Conservation (phyloP, 805 yeast genomes). For the Suhomyces tanzawaensis region DNA sequence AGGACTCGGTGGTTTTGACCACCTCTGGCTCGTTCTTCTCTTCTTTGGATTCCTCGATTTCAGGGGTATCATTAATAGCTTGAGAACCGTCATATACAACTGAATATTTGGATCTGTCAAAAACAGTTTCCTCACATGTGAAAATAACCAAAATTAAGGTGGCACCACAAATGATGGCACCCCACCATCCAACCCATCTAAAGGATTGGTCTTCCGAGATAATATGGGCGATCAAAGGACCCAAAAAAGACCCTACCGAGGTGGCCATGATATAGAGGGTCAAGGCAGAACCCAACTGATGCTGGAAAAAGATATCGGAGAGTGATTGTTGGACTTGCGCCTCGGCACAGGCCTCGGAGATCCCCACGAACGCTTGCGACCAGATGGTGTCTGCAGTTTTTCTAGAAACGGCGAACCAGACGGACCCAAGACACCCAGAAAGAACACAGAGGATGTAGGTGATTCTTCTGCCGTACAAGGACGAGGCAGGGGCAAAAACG, state of each 20-base stretch:
- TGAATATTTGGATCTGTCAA: conserved; percentile 30
- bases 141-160: conserved; percentile 39
- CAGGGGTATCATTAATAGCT: conserved; percentile 6
- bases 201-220: conserved; percentile 50
- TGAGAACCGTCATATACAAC: conserved; percentile 10
- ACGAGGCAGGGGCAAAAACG: conserved; percentile 45
- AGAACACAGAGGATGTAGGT: conserved; percentile 41
- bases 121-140: conserved; percentile 56
- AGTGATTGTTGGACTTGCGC: conserved; percentile 42
- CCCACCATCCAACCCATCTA: conserved; percentile 53
- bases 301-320: conserved; percentile 37
- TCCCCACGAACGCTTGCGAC: conserved; percentile 45
- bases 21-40: neutral
- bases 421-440: conserved; percentile 40
- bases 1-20: neutral
- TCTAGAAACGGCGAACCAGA: conserved; percentile 42
- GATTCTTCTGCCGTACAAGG: conserved; percentile 44
- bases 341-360: conserved; percentile 41
- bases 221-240: conserved; percentile 60
- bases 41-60: conserved; percentile 1
- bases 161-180: conserved; percentile 44
- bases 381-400: conserved; percentile 42
- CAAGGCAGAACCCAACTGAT: conserved; percentile 48
- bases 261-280: conserved; percentile 55
- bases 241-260: conserved; percentile 52